Evolutionary conservation across 257 asterid genomes (phyloP).

Genomic region (Nicotiana paniculata): DNA sequence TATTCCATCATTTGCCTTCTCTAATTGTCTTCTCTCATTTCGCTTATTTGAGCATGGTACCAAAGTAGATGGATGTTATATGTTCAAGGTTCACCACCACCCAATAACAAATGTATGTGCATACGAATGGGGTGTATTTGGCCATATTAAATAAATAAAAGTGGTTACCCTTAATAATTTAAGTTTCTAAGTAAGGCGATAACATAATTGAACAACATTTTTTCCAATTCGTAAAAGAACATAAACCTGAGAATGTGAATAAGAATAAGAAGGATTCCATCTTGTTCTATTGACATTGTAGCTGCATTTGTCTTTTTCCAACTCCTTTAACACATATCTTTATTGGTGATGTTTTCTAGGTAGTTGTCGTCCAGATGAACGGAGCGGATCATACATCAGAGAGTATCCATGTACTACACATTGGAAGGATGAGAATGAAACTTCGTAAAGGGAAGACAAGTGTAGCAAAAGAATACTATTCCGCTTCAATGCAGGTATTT

Average conservation of each 20-base stretch:
- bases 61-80: not conserved
- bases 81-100: not conserved
- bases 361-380: conserved; percentile 69
- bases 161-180: not conserved
- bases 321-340: not conserved
- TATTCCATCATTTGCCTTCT: not conserved
- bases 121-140: not conserved
- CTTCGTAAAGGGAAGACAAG: conserved; percentile 71
- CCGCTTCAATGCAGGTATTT: conserved; percentile 86
- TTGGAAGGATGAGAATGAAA: conserved; percentile 89
- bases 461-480: conserved; percentile 68
- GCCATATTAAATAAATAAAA: not conserved
- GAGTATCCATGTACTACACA: conserved; percentile 69
- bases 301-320: not conserved
- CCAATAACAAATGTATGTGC: not conserved
- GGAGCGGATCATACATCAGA: conserved; percentile 56
- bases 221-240: not conserved
- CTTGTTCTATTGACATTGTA: not conserved
- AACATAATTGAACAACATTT: not conserved
- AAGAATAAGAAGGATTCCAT: not conserved
- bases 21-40: not conserved
- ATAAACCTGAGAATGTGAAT: not conserved
- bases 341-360: conserved; percentile 37
- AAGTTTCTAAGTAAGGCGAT: not conserved
- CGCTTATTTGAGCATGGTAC: not conserved